Percentiles rank a stretch among this genome's conserved stretches.
These are phyloP conservation scores for Panaeolus cyanescens DNA, from an alignment of 768 basidiomycete genomes.

Conservation along the genomic window DNA sequence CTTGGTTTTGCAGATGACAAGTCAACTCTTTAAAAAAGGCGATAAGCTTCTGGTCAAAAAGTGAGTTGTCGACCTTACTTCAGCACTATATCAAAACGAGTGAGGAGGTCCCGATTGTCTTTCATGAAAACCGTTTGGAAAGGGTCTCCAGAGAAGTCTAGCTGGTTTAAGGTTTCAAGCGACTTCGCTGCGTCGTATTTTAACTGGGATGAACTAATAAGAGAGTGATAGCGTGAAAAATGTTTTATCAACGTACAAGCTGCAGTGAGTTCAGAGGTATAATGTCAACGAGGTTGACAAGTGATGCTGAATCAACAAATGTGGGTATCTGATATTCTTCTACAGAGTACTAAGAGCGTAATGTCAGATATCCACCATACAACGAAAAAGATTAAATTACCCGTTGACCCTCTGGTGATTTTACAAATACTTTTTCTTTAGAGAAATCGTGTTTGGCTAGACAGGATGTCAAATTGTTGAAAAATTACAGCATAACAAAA, in stretches of 20 bases:
- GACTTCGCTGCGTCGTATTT: constrained; percentile 76
- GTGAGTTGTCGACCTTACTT: constrained; percentile 43
- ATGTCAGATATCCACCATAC: constrained; percentile 1
- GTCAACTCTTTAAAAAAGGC: constrained; percentile 46
- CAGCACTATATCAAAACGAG: constrained; percentile 75
- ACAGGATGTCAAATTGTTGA: neutral
- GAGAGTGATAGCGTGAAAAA: neutral
- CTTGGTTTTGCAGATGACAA: constrained; percentile 49
- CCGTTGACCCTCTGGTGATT: constrained; percentile 50
- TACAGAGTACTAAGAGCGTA: constrained; percentile 49
- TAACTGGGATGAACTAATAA: constrained; percentile 59
- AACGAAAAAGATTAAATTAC: constrained; percentile 35
- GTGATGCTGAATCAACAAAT: constrained; percentile 79
- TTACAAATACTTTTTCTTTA: constrained; percentile 59
- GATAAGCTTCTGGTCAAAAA: neutral
- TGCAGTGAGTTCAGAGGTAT: constrained; percentile 79
- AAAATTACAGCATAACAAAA: neutral
- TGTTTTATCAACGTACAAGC: constrained; percentile 48
- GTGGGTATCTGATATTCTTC: constrained; percentile 61
- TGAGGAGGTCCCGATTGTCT: constrained; percentile 62
- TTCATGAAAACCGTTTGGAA: constrained; percentile 75
- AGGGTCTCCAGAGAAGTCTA: constrained; percentile 51
- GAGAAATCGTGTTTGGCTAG: constrained; percentile 74
- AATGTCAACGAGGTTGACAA: constrained; percentile 74
- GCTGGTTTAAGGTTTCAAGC: constrained; percentile 59